These are phyloP conservation scores for Pyrenophora teres DNA, from an alignment of 2,329 filamentous ascomycete genomes.

Conservation along the genomic window DNA sequence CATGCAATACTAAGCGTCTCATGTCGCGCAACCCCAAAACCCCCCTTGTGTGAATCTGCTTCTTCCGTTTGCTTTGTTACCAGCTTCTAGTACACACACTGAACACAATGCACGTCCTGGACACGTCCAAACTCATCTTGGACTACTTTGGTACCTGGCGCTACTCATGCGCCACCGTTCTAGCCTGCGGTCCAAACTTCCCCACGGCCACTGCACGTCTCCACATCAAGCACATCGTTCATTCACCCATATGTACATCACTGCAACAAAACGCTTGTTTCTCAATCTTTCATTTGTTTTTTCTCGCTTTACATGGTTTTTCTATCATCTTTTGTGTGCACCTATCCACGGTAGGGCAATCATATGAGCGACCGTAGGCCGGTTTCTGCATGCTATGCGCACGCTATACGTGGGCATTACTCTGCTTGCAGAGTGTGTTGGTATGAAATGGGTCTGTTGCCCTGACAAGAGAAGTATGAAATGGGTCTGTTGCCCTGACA, in stretches of 20 bases:
- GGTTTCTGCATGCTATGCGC: not conserved
- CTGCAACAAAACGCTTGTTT: not conserved
- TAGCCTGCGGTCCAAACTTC: not conserved
- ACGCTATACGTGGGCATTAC: not conserved
- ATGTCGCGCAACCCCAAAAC: not conserved
- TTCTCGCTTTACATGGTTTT: slow-evolving; percentile 22
- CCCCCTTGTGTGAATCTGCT: not conserved
- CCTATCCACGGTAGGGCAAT: slow-evolving; percentile 3
- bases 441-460: not conserved
- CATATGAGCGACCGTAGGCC: slow-evolving; percentile 11
- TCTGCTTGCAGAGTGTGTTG: not conserved
- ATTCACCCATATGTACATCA: not conserved
- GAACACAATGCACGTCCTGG: not conserved
- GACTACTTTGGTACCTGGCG: not conserved
- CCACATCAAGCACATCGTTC: not conserved
- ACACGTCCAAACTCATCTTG: not conserved
- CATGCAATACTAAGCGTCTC: not conserved
- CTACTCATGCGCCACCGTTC: not conserved
- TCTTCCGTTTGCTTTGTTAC: no score
- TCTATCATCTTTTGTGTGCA: slow-evolving; percentile 9
- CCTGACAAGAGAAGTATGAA: slow-evolving; percentile 4
- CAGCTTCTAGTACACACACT: not conserved
- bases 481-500: not conserved
- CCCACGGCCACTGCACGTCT: not conserved
- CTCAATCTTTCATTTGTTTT: slow-evolving; percentile 14